Base-by-base conservation (phyloP, 192 early-diverging fungal genomes). In the Coemansia sp. region DNA sequence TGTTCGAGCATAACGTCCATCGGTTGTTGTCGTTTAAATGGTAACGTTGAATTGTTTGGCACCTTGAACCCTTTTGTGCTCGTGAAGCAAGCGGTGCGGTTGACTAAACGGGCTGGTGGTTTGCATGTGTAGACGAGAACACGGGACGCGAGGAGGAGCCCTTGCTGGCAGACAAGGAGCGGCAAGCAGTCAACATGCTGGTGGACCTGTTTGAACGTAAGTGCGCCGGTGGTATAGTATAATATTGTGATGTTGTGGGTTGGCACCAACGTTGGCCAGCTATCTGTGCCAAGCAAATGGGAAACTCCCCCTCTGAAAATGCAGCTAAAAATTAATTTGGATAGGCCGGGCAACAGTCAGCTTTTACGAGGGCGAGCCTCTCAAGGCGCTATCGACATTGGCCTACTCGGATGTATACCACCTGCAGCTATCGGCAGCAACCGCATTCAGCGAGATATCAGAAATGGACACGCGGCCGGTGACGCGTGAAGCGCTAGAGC, bases 371-470 rank as follows among this genome's bases (percentile, higher is more conserved):
- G 89, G 90, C 3, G 86, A 89, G 46, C 87, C 89, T 38, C 79
- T 93, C 11, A 79, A 83, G 51, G 87, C 91, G 6, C 75, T 93
- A 16, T 88, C 90, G 12, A 89, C 86, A n/a, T 66, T 93, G 23
- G 89, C 87, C 11, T 91, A 87, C 69, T 92, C 90, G 30, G 87
- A 89, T 59, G 87, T 89, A 64, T 84, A 91, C 26, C 89, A 90
- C 53, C 61, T 93, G 49, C 90, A 94, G 66, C 80, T 91, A 26
- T 92, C 90, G 6, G 92, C 90, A 0, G 90, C 92, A 16, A 77
- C 91, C 58, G 90, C 90, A 2, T 94, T 93, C 76, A 90, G 87
- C 44, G 92, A 94, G 64, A 88, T 94, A 31, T 92, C 92, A 18
- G 92, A 94, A 67, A 66, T 69, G 84, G 90, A 92, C 75, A 87